These are phyloP conservation scores for Senna siamea DNA, from an alignment of 306 rosid species.

Conservation along the genomic window DNA sequence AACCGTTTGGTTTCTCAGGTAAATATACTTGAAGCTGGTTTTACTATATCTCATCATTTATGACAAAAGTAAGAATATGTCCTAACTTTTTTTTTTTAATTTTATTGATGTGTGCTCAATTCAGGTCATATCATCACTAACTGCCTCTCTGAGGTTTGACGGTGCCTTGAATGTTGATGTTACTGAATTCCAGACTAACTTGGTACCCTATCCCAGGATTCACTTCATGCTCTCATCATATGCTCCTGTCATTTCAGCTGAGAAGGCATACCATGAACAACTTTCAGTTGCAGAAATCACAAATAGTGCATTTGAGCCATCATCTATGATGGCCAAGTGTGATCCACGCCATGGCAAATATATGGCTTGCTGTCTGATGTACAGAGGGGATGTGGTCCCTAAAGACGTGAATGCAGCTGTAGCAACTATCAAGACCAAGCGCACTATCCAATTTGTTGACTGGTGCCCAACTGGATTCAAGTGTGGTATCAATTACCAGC, in stretches of 20 bases:
- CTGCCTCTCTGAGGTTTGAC: constrained; percentile 78
- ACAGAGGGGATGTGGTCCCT: constrained; percentile 84
- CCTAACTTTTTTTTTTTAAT: too few relatives aligned
- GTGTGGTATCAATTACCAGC: constrained; percentile 88
- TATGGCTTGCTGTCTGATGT: constrained; percentile 90
- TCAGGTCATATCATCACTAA: constrained; percentile 78
- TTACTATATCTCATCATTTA: background rate
- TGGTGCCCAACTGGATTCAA: constrained; percentile 95
- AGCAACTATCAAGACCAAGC: constrained; percentile 85
- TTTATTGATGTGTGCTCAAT: background rate
- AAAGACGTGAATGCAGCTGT: constrained; percentile 86
- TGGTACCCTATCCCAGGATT: constrained; percentile 86
- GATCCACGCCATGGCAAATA: constrained; percentile 87
- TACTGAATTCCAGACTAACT: constrained; percentile 81
- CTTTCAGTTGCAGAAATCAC: constrained; percentile 85
- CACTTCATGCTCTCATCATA: constrained; percentile 88
- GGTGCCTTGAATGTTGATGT: constrained; percentile 87
- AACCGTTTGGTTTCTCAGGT: constrained; percentile 82
- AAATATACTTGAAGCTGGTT: background rate
- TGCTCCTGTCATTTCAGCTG: constrained; percentile 87
- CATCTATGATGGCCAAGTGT: constrained; percentile 90
- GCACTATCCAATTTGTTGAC: constrained; percentile 82
- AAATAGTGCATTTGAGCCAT: constrained; percentile 80
- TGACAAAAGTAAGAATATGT: too few relatives aligned
- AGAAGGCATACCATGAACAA: constrained; percentile 81